These are phyloP conservation scores for Aspergillus sp. DNA, from an alignment of 2,329 filamentous ascomycete genomes.

Conservation along the genomic window DNA sequence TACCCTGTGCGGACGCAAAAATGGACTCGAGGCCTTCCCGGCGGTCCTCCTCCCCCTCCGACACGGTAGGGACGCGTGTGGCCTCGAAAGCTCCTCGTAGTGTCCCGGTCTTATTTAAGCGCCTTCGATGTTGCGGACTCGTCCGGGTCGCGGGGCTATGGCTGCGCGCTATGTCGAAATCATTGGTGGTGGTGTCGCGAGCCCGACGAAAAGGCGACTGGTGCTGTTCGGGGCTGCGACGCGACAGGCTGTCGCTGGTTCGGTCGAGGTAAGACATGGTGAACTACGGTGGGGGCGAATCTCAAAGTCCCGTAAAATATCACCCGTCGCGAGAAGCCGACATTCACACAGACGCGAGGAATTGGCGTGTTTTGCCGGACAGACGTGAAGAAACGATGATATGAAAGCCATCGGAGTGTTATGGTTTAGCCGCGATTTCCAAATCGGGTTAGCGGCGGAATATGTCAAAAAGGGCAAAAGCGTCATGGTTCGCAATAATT, in stretches of 20 bases:
- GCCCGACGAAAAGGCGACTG: constrained; percentile 27
- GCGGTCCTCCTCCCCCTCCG: constrained; percentile 7
- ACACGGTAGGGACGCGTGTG: constrained; percentile 20
- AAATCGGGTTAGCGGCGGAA: constrained; percentile 13
- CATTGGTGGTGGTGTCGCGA: constrained; percentile 6
- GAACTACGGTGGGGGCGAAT: not conserved
- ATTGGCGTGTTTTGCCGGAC: not conserved
- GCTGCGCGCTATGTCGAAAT: not conserved
- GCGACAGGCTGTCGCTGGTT: constrained; percentile 21
- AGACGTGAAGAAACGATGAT: constrained; percentile 3
- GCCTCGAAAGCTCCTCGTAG: constrained; percentile 34
- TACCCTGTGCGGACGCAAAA: constrained; percentile 10
- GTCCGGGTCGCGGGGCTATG: constrained; percentile 15
- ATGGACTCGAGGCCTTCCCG: constrained; percentile 2
- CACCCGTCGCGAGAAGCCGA: not conserved
- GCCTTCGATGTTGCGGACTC: constrained; percentile 22
- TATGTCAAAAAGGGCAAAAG: constrained; percentile 6
- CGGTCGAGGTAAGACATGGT: constrained; percentile 28
- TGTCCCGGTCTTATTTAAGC: constrained; percentile 29
- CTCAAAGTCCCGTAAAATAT: not conserved
- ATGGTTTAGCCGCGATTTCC: not conserved
- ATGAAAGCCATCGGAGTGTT: not conserved
- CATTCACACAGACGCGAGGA: constrained; percentile 3
- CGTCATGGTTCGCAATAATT: constrained; percentile 1
- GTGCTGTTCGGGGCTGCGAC: constrained; percentile 20